Base-by-base conservation (phyloP, 352 stramenopile species). In the Phytophthora pluvialis region DNA sequence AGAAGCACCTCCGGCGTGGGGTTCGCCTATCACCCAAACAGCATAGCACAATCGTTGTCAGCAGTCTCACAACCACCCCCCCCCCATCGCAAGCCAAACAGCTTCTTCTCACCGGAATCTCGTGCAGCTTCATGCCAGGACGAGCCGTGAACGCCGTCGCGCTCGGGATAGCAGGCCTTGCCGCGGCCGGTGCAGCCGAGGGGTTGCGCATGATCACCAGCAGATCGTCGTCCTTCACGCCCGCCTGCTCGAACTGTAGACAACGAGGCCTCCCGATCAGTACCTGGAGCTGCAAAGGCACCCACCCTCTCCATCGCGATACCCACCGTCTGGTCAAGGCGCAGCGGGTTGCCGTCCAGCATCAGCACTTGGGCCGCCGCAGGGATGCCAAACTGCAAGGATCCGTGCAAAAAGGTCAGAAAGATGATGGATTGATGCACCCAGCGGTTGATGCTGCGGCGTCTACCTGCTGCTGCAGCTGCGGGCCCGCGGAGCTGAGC, bases 1-100 rank as follows among this genome's bases (percentile, higher is more conserved):
- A 96, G 76, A 47, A 94, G 75, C 21, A 89, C 42, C 59, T 96
- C 86, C 6, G 88, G 79, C 8, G 86, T 86, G 11, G 83, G 81
- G 62, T 91, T 79, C 13, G 53, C 77, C 69, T 77, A 43, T 38
- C 2, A 21, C 21, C 21, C 9, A n/a, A n/a, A n/a, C n/a, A 13
- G 26, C 13, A n/a, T 1, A 39, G 15, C 15, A 18, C 39, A 42
- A 21, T 29, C 29, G 50, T 16, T 44, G 16, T 54, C 13, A 18
- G 29, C 18, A 32, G 3, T 21, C 16, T 39, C 25, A 53, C 21
- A 21, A 21, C 21, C 21, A 1, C 21, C 21, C 21, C 21, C 21
- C 11, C 15, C 15, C 32, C 16, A 35, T 16, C 32, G 18, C 1
- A 18, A 56, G 5, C 18, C 25, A 39, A 26, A 47, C 5, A 65